Conservation (phyloP, 2,329 filamentous ascomycete species). For the Pestalotiopsis sp. region DNA sequence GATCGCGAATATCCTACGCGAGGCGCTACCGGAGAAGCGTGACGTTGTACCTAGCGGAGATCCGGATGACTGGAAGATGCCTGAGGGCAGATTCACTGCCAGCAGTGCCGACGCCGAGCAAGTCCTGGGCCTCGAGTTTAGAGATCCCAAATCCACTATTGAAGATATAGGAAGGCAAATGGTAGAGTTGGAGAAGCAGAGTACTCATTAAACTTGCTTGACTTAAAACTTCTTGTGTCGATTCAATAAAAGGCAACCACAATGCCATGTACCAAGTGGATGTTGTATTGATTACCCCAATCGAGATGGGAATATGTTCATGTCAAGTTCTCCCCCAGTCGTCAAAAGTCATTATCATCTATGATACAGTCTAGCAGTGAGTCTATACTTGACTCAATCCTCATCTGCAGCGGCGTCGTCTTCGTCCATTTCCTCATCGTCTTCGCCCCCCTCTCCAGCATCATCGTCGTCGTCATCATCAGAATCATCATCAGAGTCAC, state of each 20-base stretch:
- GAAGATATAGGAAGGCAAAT: slow-evolving; percentile 24
- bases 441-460: slow-evolving; percentile 44
- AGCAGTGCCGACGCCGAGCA: slow-evolving; percentile 21
- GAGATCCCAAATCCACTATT: slow-evolving; percentile 22
- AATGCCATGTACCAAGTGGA: no score
- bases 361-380: slow-evolving; percentile 3
- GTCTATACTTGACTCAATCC: neutral
- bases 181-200: slow-evolving; percentile 20
- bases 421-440: slow-evolving; percentile 40
- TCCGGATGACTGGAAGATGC: slow-evolving; percentile 17
- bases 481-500: slow-evolving; percentile 53
- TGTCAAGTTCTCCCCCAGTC: neutral
- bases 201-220: neutral
- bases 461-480: slow-evolving; percentile 54
- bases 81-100: slow-evolving; percentile 21
- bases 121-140: slow-evolving; percentile 26
- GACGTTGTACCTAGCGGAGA: slow-evolving; percentile 24
- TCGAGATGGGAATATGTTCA: neutral
- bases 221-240: no score
- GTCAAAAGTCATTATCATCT: neutral
- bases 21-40: slow-evolving; percentile 20
- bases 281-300: no score
- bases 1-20: slow-evolving; percentile 24
- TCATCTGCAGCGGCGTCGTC: slow-evolving; percentile 31
- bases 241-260: no score